A percentile compares a stretch with the other conserved stretches of the same genome.
These are phyloP conservation scores for Panicum virgatum DNA, from an alignment of 202 grass and related monocot species.

Conservation along the genomic window DNA sequence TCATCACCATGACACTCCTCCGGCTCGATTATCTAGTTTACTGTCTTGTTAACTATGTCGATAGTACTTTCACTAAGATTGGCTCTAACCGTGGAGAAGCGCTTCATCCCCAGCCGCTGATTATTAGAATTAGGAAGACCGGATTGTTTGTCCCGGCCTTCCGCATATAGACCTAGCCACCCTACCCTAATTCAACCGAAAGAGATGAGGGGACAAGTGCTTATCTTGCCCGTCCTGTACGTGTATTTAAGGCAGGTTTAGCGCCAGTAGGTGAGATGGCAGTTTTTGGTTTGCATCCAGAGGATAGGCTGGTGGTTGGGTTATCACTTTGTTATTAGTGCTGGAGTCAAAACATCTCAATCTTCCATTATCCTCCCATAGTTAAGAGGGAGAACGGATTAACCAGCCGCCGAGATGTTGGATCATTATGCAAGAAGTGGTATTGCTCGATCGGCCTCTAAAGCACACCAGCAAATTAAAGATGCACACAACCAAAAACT, in stretches of 20 bases:
- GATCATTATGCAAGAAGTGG: conserved; percentile 5
- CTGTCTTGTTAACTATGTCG: too few species aligned
- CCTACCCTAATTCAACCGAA: neutral
- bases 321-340: conserved; percentile 18
- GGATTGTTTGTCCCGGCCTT: neutral
- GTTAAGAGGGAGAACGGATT: neutral
- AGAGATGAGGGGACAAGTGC: neutral
- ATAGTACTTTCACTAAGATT: too few species aligned
- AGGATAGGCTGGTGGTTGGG: conserved; percentile 21
- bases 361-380: neutral
- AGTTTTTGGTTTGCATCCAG: neutral
- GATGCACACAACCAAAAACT: neutral
- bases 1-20: too few species aligned
- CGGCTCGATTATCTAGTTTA: too few species aligned
- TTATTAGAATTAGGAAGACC: too few species aligned
- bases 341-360: neutral
- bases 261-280: neutral
- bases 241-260: conserved; percentile 28
- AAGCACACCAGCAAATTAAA: neutral
- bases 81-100: too few species aligned
- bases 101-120: too few species aligned
- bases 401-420: neutral
- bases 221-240: neutral
- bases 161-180: neutral
- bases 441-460: neutral